Evolutionary conservation across 2,329 filamentous ascomycete species (phyloP), one percentile per base, ranked within the genome.

Genomic region (Exserohilum rostratum): DNA sequence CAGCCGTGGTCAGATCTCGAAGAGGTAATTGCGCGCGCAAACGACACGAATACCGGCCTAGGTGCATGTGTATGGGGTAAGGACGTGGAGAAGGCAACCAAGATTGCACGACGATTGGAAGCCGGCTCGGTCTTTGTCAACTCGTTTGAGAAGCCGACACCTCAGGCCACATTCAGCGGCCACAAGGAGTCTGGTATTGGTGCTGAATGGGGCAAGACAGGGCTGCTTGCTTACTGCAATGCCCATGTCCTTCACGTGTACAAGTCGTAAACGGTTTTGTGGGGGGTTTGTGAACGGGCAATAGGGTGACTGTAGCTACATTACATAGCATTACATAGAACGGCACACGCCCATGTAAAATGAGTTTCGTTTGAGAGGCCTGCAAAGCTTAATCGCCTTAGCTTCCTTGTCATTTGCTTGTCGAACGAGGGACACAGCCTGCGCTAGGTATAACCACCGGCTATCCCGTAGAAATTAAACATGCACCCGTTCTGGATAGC

Each of bases 101-200:
- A 74, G 37, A 78, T 85, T 53, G 82, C 79, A 3, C 70, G 73
- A 35, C 69, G 75, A 22, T 67, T 86, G 13, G 75, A 83, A 65
- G 80, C 82, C n/a, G 83, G 83, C 1, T 83, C 73, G 27, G 80
- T 85, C 15, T 86, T 80, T 69, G 76, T 85, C 51, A 86, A 86
- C 71, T 79, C 75, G 17, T 80, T 72, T 55, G 77, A 80, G 67
- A 78, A 79, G 67, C 74, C 76, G 0, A 79, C 76, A 3, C 77
- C 80, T 0, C 72, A 77, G 60, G 80, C 79, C 4, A 70, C 76
- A 62, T 93, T 93, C 64, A 88, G 89, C 49, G 91, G 91, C 0
- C 91, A 84, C 81, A 93, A 93, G 78, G 84, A 91, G 77, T 85
- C 81, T 22, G 90, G 91, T 58, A 89, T 92, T 53, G 90, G 90